These are phyloP conservation scores for Picea sitchensis DNA, from an alignment of 75 land plant species.

Conservation along the genomic window DNA sequence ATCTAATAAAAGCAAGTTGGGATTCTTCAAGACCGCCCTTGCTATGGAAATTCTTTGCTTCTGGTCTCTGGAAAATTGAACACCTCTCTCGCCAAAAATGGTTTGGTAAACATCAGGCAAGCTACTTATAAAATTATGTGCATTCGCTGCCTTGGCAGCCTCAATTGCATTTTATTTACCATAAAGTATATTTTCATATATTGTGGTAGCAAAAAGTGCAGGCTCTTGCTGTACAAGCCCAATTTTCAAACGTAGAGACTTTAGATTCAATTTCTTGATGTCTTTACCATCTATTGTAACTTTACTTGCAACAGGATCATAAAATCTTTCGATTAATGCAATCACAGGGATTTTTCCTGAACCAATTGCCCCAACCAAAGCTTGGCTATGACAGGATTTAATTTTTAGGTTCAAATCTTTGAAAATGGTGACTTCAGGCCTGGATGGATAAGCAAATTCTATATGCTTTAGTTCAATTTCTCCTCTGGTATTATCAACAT, in stretches of 20 bases:
- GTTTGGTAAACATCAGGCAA: slow-evolving; percentile 80
- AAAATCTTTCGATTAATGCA: slow-evolving; percentile 72
- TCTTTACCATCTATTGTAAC: slow-evolving; percentile 90
- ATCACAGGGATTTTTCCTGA: slow-evolving; percentile 86
- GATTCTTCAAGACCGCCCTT: slow-evolving; percentile 95
- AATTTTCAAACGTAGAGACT: slow-evolving; percentile 39
- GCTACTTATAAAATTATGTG: slow-evolving; percentile 72
- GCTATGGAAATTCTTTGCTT: slow-evolving; percentile 94
- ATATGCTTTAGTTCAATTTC: slow-evolving; percentile 73
- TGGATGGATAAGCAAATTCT: slow-evolving; percentile 73
- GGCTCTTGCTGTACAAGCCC: slow-evolving; percentile 98
- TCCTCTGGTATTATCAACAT: slow-evolving; percentile 56
- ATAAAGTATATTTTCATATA: slow-evolving; percentile 87
- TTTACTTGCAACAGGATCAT: slow-evolving; percentile 70
- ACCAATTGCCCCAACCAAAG: slow-evolving; percentile 83
- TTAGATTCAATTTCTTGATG: slow-evolving; percentile 69
- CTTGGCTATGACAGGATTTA: slow-evolving; percentile 65
- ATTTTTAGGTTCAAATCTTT: slow-evolving; percentile 63
- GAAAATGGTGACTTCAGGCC: slow-evolving; percentile 72
- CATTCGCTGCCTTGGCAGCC: slow-evolving; percentile 86
- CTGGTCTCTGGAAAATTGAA: slow-evolving; percentile 29
- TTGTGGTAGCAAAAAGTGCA: slow-evolving; percentile 78
- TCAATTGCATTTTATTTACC: slow-evolving; percentile 80
- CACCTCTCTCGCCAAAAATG: slow-evolving; percentile 89
- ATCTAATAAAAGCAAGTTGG: slow-evolving; percentile 76